These are phyloP conservation scores for Phytophthora constricta DNA, from an alignment of 352 stramenopile species.

Conservation along the genomic window DNA sequence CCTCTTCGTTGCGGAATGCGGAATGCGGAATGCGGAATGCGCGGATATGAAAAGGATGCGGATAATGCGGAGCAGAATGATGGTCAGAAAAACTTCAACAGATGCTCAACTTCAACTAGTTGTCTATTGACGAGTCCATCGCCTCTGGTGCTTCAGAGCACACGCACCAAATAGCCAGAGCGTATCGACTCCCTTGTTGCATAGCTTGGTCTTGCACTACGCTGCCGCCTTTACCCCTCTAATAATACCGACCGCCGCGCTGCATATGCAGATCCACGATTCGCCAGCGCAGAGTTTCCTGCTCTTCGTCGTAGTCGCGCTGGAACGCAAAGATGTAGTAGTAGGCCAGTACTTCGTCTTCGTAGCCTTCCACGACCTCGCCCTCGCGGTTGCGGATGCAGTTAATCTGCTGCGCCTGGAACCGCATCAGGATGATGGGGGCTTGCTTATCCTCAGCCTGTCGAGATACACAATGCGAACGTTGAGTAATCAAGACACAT, in stretches of 20 bases:
- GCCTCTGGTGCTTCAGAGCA: too few relatives aligned
- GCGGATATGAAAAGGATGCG: constrained; percentile 6
- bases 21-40: constrained; percentile 13
- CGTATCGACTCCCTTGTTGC: neutral
- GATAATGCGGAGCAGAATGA: constrained; percentile 37
- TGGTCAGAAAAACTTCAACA: constrained; percentile 43
- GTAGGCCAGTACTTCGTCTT: constrained; percentile 97
- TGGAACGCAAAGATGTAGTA: constrained; percentile 99
- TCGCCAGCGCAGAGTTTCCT: constrained; percentile 81
- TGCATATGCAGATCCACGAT: constrained; percentile 91
- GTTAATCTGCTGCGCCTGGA: constrained; percentile 99
- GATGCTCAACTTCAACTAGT: constrained; percentile 5
- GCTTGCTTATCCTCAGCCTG: constrained; percentile 90
- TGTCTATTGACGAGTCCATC: constrained; percentile 36
- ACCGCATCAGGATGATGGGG: constrained; percentile 97
- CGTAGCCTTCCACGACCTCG: constrained; percentile 95
- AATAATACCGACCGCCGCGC: constrained; percentile 82
- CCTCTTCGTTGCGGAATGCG: constrained; percentile 1
- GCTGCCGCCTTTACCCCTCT: constrained; percentile 28
- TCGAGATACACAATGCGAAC: neutral
- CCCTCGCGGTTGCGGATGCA: constrained; percentile 98
- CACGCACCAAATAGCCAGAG: neutral
- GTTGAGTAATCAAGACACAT: too few relatives aligned
- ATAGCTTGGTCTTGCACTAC: too few relatives aligned
- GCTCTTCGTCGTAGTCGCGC: constrained; percentile 96